These are phyloP conservation scores for Kurtzmaniella quercitrusa DNA, from an alignment of 1,139 yeast genomes.

Conservation along the genomic window DNA sequence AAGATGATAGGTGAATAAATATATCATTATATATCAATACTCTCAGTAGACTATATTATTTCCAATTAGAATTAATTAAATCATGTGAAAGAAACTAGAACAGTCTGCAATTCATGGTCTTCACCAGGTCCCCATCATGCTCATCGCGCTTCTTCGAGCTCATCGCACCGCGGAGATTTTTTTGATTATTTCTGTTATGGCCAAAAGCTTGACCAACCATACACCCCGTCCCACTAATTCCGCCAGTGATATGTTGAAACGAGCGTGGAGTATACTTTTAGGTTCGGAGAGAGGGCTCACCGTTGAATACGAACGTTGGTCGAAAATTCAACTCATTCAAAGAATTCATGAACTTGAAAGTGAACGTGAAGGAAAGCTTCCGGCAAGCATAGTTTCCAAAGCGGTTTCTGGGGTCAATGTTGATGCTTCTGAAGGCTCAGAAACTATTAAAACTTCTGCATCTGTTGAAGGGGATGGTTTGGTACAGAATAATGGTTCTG, in stretches of 20 bases:
- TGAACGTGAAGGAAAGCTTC: background rate
- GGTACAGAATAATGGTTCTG: constrained; percentile 1
- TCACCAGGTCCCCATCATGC: background rate
- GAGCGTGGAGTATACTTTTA: constrained; percentile 5
- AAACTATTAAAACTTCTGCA: background rate
- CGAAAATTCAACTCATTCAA: constrained; percentile 37
- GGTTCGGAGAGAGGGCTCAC: constrained; percentile 5
- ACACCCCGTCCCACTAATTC: background rate
- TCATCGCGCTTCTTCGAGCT: background rate
- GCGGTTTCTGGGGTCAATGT: background rate
- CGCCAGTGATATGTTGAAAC: constrained; percentile 5
- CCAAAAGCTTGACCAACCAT: background rate
- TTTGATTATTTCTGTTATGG: background rate
- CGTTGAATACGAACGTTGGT: constrained; percentile 8
- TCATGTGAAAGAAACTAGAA: too few relatives aligned
- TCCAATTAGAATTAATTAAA: too few relatives aligned
- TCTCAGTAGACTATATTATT: too few relatives aligned
- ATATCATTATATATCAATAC: too few relatives aligned
- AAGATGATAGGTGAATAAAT: too few relatives aligned
- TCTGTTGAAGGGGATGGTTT: background rate
- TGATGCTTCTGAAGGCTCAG: background rate
- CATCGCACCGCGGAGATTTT: background rate
- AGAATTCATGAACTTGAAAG: constrained; percentile 47
- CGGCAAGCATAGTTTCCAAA: background rate
- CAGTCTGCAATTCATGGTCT: too few relatives aligned